Evolutionary conservation across 2,329 filamentous ascomycete species (phyloP), one percentile per base, ranked within the genome.

Genomic region (Penicillium sp.): DNA sequence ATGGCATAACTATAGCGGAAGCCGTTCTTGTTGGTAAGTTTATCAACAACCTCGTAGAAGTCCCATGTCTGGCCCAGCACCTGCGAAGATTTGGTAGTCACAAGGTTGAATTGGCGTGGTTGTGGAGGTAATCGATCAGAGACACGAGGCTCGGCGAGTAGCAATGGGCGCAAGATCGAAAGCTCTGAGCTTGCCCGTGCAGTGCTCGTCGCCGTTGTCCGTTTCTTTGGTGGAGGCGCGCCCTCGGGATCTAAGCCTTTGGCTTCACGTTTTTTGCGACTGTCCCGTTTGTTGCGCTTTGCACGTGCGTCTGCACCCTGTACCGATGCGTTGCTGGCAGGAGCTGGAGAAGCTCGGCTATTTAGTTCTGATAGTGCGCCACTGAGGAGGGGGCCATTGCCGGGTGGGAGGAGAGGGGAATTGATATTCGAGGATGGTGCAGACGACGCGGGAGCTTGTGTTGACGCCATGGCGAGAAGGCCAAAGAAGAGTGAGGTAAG

Each of bases 1-100:
- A 96, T 90, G 65, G 88, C 94, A 60, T 90, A 87, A 29, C 84
- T 86, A 66, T 97, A 97, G 50, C 89, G 86, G 66, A 91, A 97
- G 47, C 85, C 80, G 57, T 79, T 80, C 59, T 82, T 82, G 62
- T 85, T 84, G 62, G 81, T 82, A 6, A 83, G 79, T 48, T 73
- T 73, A 50, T 73, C 70, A 26, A 66, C 67, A 29, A 73, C 61
- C 44, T 73, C 70, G 45, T 70, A 71, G 43, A 73, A 73, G 43
- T 70, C 63, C 66, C 68, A 72, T 33, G 55, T 66, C 44, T 66
- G 62, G 2, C 63, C 61, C 7, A 68, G 49, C 1, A 65, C 55
- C 6, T 63, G 55, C 1, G 69, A 72, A n/a, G 57, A 54, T 53
- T 67, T 71, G 32, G 56, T 61, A 37, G 50, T 65, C 38, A 67